Percentiles rank a stretch among this genome's conserved stretches.
These are phyloP conservation scores for Drosera capensis DNA, from an alignment of 148 eudicot genomes.

Conservation along the genomic window DNA sequence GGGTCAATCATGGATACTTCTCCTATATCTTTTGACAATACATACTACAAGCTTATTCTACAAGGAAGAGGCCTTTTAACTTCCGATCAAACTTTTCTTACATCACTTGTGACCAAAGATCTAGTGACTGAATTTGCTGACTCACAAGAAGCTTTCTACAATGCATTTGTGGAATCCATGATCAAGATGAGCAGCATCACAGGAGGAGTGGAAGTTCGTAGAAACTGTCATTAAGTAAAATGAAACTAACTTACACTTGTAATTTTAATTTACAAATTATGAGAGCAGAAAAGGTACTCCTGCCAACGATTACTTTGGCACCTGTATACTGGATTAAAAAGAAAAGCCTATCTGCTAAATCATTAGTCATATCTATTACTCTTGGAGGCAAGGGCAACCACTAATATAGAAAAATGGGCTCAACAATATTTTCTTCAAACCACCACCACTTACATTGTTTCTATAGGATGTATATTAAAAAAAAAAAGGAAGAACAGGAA, in stretches of 20 bases:
- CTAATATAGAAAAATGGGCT: too few species aligned
- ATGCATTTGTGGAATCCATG: slow-evolving; percentile 53
- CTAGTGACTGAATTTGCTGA: slow-evolving; percentile 34
- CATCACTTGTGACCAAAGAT: slow-evolving; percentile 22
- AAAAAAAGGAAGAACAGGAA: too few species aligned
- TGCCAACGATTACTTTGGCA: too few species aligned
- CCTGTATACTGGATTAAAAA: too few species aligned
- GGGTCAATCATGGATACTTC: slow-evolving; percentile 44
- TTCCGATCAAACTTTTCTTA: slow-evolving; percentile 46
- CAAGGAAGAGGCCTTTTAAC: slow-evolving; percentile 47
- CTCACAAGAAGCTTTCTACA: slow-evolving; percentile 29
- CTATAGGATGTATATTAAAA: too few species aligned
- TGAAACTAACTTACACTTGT: slow-evolving; percentile 2
- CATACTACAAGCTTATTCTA: slow-evolving; percentile 51
- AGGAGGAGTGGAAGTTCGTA: slow-evolving; percentile 62
- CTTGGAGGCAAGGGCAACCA: too few species aligned
- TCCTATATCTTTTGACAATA: slow-evolving; percentile 41
- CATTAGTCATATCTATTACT: too few species aligned
- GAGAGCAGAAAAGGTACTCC: too few species aligned
- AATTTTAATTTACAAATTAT: not conserved
- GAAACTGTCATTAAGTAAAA: slow-evolving; percentile 41
- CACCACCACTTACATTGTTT: too few species aligned
- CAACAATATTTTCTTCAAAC: too few species aligned
- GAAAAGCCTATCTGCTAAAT: too few species aligned
- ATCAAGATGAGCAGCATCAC: slow-evolving; percentile 69